Percentiles rank a stretch among this genome's conserved stretches.
phyloP scores from a whole-genome alignment of 805 yeast genomes.

The Saccharomycopsis olivae region DNA sequence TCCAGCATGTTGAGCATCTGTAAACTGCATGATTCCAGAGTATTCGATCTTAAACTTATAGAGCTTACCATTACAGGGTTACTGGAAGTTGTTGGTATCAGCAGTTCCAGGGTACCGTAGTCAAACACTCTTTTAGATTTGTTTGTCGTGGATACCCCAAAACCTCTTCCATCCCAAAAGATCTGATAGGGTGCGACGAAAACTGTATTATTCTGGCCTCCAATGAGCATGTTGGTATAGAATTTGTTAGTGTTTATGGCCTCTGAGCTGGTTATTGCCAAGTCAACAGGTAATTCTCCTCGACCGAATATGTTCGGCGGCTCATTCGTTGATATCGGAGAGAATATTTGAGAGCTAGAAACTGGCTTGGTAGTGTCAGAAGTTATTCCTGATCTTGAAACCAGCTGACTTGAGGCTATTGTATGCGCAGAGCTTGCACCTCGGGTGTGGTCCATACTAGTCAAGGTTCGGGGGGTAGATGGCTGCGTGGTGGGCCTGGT shows the following conservation, averaged over 20 bases:
- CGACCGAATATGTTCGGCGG: too few relatives aligned
- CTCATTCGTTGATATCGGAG: too few relatives aligned
- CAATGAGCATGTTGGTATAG: slow-evolving; percentile 53
- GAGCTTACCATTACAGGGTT: slow-evolving; percentile 39
- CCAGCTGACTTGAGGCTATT: too few relatives aligned
- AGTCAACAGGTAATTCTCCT: too few relatives aligned
- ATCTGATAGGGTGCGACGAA: slow-evolving; percentile 59
- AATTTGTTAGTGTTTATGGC: slow-evolving; percentile 78
- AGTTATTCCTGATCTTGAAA: too few relatives aligned
- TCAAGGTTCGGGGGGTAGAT: too few relatives aligned
- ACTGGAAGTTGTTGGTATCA: slow-evolving; percentile 29
- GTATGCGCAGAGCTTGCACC: too few relatives aligned
- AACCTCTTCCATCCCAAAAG: slow-evolving; percentile 31
- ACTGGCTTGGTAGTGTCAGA: too few relatives aligned
- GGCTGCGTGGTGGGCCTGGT: too few relatives aligned
- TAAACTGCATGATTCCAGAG: background rate
- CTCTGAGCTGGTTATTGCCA: too few relatives aligned
- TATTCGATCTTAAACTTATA: background rate
- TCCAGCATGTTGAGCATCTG: background rate
- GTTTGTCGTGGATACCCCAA: slow-evolving; percentile 51
- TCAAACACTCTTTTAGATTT: slow-evolving; percentile 24
- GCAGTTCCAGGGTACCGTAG: slow-evolving; percentile 34
- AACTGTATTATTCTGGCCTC: slow-evolving; percentile 39
- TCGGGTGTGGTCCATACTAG: too few relatives aligned
- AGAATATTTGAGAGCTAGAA: too few relatives aligned